Conservation (phyloP, 176 grass and related monocot species). For the Tillandsia fasciculata region DNA sequence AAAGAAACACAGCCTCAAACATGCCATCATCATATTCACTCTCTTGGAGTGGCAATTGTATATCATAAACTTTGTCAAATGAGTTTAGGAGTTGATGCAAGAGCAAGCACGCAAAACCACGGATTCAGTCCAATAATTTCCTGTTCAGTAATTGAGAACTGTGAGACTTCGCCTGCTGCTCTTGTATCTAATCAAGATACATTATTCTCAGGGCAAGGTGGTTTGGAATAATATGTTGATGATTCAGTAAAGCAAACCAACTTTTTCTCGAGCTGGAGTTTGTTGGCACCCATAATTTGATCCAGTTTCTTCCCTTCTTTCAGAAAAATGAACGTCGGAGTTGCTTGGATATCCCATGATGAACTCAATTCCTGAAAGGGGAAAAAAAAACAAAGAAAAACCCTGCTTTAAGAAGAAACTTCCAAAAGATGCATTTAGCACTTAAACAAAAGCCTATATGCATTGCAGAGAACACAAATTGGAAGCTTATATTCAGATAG, state of each 20-base stretch:
- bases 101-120: too few relatives aligned
- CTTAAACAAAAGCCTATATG: neutral
- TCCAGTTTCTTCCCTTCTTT: constrained; percentile 46
- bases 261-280: constrained; percentile 47
- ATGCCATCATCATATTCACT: too few relatives aligned
- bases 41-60: too few relatives aligned
- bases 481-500: neutral
- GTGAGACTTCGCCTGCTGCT: neutral
- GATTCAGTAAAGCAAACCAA: constrained; percentile 22
- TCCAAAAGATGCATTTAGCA: neutral
- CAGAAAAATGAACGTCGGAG: constrained; percentile 74
- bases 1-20: too few relatives aligned
- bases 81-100: too few relatives aligned
- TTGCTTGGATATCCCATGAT: constrained; percentile 44
- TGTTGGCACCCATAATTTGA: constrained; percentile 54
- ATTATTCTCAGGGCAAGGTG: neutral
- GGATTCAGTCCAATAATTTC: neutral
- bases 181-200: neutral
- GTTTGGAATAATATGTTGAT: neutral
- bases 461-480: neutral
- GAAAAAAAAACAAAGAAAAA: neutral
- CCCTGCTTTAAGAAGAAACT: neutral
- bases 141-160: neutral
- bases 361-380: constrained; percentile 43
- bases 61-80: too few relatives aligned